A percentile compares a stretch with the other conserved stretches of the same genome.
phyloP scores from a whole-genome alignment of 2,329 filamentous ascomycete genomes.

The Sporothrix humicola region DNA sequence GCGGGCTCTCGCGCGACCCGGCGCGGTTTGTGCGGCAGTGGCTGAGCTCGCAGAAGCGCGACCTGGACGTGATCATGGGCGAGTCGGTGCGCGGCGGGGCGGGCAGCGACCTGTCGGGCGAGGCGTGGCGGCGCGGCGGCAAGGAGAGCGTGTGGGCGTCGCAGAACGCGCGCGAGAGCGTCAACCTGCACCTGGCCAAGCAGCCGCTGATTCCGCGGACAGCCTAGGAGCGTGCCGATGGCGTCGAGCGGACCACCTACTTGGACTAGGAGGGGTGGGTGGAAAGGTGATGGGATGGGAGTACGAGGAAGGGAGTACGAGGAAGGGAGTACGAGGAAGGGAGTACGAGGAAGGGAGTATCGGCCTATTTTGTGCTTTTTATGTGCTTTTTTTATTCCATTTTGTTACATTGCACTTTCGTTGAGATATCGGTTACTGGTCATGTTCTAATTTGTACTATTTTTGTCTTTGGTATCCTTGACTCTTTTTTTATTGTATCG shows the following conservation, averaged over 20 bases:
- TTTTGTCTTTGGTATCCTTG: neutral
- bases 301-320: slow-evolving; percentile 21
- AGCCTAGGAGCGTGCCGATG: neutral
- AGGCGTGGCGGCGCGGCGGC: slow-evolving; percentile 72
- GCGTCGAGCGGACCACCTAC: neutral
- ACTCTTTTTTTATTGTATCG: neutral
- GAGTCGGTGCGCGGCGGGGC: slow-evolving; percentile 70
- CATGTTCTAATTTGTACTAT: neutral
- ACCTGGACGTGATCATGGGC: slow-evolving; percentile 85
- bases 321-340: neutral
- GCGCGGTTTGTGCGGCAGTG: slow-evolving; percentile 83
- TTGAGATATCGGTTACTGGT: neutral
- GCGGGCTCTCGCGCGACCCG: slow-evolving; percentile 77
- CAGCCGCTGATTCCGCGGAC: slow-evolving; percentile 47
- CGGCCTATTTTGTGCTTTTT: neutral
- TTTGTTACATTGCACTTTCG: neutral
- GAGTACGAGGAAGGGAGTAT: slow-evolving; percentile 17
- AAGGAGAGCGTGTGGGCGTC: slow-evolving; percentile 62
- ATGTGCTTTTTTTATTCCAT: neutral
- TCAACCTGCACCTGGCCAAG: slow-evolving; percentile 64
- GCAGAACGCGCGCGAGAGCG: slow-evolving; percentile 65
- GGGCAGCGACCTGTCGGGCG: slow-evolving; percentile 51
- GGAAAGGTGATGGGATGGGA: neutral
- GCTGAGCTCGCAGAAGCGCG: slow-evolving; percentile 88
- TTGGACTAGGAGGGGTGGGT: slow-evolving; percentile 8